phyloP scores from a whole-genome alignment of 495 filamentous ascomycete species.

The Penicillium egyptiacum region DNA sequence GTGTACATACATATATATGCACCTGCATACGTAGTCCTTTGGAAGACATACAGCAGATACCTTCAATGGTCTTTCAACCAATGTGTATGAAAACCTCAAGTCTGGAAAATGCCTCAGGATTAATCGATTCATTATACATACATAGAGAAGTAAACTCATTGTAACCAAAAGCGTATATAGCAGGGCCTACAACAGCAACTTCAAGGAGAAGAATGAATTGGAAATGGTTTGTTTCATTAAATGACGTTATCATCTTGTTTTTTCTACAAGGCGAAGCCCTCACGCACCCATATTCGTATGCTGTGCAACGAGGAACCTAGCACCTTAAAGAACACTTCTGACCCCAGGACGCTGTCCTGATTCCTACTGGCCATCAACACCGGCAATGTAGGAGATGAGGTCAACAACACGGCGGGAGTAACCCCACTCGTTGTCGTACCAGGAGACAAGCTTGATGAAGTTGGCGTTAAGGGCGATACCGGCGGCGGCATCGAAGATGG shows the following conservation, averaged over 20 bases:
- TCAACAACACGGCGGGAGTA: slow-evolving; percentile 99
- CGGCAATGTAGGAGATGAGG: slow-evolving; percentile 88
- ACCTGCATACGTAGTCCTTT: neutral
- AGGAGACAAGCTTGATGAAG: slow-evolving; percentile 97
- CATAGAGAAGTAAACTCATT: neutral
- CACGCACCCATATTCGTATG: slow-evolving; percentile 7
- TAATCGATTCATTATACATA: too few relatives aligned
- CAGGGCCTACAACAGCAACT: neutral
- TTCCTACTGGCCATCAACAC: slow-evolving; percentile 68
- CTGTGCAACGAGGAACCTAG: slow-evolving; percentile 14
- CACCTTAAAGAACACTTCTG: slow-evolving; percentile 41
- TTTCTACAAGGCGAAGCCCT: slow-evolving; percentile 18
- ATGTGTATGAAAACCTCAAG: too few relatives aligned
- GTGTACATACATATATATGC: neutral
- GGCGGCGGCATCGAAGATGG: slow-evolving; percentile 99
- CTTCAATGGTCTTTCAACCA: neutral
- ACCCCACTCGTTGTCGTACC: slow-evolving; percentile 98
- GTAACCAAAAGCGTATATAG: neutral
- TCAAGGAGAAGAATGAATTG: slow-evolving; percentile 14
- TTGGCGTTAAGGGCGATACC: slow-evolving; percentile 97
- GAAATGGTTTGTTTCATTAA: slow-evolving; percentile 35
- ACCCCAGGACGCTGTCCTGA: slow-evolving; percentile 34
- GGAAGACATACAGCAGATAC: neutral
- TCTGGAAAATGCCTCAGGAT: neutral
- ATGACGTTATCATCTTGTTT: slow-evolving; percentile 33